Conservation (phyloP, 129 eudicot species). For the Lactuca saligna region DNA sequence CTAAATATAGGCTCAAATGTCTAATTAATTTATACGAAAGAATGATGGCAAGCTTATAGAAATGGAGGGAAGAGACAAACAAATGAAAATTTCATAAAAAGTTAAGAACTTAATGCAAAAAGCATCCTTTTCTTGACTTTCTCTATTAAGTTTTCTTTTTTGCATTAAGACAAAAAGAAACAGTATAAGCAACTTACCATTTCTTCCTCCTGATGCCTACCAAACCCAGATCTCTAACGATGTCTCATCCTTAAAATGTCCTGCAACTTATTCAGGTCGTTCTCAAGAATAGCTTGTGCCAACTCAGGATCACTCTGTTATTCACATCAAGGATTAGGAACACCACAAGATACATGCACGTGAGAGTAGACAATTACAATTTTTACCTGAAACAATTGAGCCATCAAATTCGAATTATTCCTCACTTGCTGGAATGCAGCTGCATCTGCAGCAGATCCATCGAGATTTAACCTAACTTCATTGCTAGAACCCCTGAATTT, state of each 20-base stretch:
- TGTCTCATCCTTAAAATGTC: slow-evolving; percentile 69
- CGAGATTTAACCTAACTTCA: slow-evolving; percentile 63
- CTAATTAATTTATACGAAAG: neutral
- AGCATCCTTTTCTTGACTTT: neutral
- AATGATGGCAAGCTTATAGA: neutral
- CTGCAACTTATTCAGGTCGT: slow-evolving; percentile 77
- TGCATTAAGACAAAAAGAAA: neutral
- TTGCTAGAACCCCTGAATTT: slow-evolving; percentile 51
- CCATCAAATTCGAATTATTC: slow-evolving; percentile 76
- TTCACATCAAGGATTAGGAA: slow-evolving; percentile 31
- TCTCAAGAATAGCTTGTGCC: slow-evolving; percentile 85
- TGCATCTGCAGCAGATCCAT: slow-evolving; percentile 89
- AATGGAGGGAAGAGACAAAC: neutral
- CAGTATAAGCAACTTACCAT: slow-evolving; percentile 46
- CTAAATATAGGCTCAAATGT: neutral
- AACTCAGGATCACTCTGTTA: slow-evolving; percentile 87
- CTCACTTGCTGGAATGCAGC: slow-evolving; percentile 87
- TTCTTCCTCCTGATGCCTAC: slow-evolving; percentile 72
- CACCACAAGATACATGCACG: slow-evolving; percentile 10
- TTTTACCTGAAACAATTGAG: slow-evolving; percentile 88
- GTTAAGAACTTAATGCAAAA: neutral
- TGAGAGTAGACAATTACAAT: neutral
- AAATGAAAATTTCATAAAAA: neutral
- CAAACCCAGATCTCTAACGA: slow-evolving; percentile 62
- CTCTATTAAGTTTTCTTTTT: neutral